Base-by-base conservation (phyloP, 164 flowering plant genomes). In the grape (Vitis vinifera) region DNA sequence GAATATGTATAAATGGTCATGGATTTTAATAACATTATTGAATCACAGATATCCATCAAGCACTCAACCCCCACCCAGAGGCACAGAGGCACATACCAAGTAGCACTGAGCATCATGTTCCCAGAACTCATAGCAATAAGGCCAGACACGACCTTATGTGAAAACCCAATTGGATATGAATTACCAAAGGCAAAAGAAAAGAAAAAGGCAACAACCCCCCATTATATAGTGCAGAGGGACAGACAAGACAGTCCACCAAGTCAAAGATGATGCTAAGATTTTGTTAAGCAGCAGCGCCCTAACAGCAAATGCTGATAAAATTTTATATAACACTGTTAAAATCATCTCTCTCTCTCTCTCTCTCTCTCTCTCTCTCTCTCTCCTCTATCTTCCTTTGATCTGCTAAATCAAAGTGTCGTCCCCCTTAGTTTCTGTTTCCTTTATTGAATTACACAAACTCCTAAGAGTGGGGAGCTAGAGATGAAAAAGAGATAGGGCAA, bases 181-280 rank as follows among this genome's bases (percentile, higher is more conserved):
- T 61, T 19, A 14, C 4, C 67, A 17, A 62, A 75, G 66, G 70
- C 61, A 70, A 47, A 30, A 48, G 10, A 51, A 1, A 7, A 12
- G 55, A 48, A 60, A 27, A 31, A 4, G 7, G 8, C 4, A 29
- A n/a, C 55, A 6, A 29, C 37, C 51, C 30, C 30, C 44, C 44
- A 37, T 6, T 37, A 6, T 37, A 55, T 51, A 23, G 50, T 57
- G 44, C 37, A 56, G 30, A 16, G 59, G 44, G 7, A 68, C 73
- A 72, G 68, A 70, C 67, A 55, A 62, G 72, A 76, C 66, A 64
- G 68, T 55, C 72, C 65, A 71, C 69, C 65, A 55, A 70, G 79
- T 77, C 76, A 77, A 77, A 68, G 73, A 73, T 73, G 68, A 62
- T 51, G 71, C 52, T 4, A 63, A 68, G 63, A 59, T 71, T 62